Evolutionary conservation across 2,329 filamentous ascomycete genomes (phyloP).

Genomic region (Trichoderma koningiopsis): DNA sequence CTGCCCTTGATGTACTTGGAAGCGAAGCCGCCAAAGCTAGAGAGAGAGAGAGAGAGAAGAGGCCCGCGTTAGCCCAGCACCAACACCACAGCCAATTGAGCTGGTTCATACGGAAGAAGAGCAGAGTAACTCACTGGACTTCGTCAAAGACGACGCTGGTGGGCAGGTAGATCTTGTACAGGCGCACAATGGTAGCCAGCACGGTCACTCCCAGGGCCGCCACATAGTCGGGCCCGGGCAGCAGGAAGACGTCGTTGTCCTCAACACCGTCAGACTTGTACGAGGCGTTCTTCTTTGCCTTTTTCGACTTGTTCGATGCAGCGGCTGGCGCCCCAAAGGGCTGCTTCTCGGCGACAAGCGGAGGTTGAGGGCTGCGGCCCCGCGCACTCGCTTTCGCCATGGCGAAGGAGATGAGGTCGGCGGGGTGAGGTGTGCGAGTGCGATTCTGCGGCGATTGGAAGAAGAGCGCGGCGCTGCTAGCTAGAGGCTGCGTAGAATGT

Average conservation of each 20-base stretch:
- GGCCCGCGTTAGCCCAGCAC: not conserved
- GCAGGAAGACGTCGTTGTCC: slow-evolving; percentile 89
- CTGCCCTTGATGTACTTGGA: slow-evolving; percentile 98
- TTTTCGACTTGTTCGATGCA: slow-evolving; percentile 39
- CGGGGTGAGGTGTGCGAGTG: not conserved
- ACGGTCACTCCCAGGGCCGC: slow-evolving; percentile 72
- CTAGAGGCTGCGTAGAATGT: slow-evolving; percentile 6
- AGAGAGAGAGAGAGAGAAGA: not conserved
- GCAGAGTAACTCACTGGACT: slow-evolving; percentile 75
- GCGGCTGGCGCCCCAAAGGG: slow-evolving; percentile 20
- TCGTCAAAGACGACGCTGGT: slow-evolving; percentile 98
- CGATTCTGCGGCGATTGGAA: not conserved
- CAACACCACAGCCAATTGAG: not conserved
- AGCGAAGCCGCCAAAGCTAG: slow-evolving; percentile 94
- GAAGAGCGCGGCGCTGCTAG: not conserved
- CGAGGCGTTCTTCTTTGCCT: slow-evolving; percentile 49
- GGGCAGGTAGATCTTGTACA: slow-evolving; percentile 96
- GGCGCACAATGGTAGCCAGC: slow-evolving; percentile 74
- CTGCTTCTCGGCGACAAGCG: slow-evolving; percentile 31
- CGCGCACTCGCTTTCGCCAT: slow-evolving; percentile 42
- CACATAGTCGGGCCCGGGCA: slow-evolving; percentile 83
- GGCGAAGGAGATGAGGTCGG: slow-evolving; percentile 23
- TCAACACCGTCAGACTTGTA: slow-evolving; percentile 79
- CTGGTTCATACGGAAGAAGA: not conserved
- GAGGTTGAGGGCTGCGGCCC: slow-evolving; percentile 43